Conservation (phyloP, 495 filamentous ascomycete genomes). For the Aspergillus mulundensis region DNA sequence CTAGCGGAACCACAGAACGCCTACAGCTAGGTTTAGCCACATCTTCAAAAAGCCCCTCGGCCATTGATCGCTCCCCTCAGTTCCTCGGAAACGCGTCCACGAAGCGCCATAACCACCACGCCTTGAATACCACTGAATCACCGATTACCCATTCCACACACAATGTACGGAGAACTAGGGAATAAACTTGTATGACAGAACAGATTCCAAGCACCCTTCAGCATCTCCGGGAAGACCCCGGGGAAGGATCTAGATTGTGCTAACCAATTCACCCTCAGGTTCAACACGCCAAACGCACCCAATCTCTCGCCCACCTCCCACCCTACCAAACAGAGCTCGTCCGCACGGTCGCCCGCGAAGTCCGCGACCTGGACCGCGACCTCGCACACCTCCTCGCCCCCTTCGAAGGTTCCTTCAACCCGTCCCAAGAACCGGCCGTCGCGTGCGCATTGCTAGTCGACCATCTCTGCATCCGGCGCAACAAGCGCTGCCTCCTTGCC, state of each 20-base stretch:
- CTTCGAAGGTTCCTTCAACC: slow-evolving; percentile 80
- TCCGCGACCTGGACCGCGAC: slow-evolving; percentile 90
- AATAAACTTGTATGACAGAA: slow-evolving; percentile 74
- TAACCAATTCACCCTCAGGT: slow-evolving; percentile 51
- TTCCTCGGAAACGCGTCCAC: not conserved
- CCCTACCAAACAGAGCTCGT: slow-evolving; percentile 93
- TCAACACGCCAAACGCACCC: slow-evolving; percentile 95
- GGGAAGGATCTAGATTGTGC: not conserved
- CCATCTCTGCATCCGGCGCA: slow-evolving; percentile 90
- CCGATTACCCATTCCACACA: not conserved
- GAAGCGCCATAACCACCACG: not conserved
- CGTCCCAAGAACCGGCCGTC: slow-evolving; percentile 73
- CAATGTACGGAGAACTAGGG: slow-evolving; percentile 88
- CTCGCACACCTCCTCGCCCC: slow-evolving; percentile 75
- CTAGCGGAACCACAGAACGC: not conserved
- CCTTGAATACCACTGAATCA: not conserved
- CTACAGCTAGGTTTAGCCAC: not conserved
- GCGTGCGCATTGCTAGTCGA: slow-evolving; percentile 88
- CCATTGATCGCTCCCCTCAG: no score
- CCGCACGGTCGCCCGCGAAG: slow-evolving; percentile 81
- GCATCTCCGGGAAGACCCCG: not conserved
- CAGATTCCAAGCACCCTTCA: not conserved
- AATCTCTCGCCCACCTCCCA: slow-evolving; percentile 80
- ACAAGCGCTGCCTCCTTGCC: slow-evolving; percentile 93
- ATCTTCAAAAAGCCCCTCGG: no score